Conservation (phyloP, 1,139 yeast species). For the Saccharomyces hybrid region DNA sequence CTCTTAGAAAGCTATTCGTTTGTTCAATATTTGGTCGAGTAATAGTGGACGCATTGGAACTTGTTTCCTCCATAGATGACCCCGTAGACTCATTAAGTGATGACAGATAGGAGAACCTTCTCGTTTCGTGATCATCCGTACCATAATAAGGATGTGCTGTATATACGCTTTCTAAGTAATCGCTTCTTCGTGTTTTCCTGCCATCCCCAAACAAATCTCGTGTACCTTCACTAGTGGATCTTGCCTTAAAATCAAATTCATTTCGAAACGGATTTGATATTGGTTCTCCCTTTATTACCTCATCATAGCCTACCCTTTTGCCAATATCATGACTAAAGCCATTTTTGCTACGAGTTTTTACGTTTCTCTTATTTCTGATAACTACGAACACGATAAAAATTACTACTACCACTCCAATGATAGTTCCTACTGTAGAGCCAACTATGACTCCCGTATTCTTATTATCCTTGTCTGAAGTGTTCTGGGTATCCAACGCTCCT, state of each 20-base stretch:
- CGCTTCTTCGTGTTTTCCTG: neutral
- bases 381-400: constrained; percentile 2
- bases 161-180: neutral
- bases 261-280: constrained; percentile 6
- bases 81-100: neutral
- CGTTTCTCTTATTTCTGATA: neutral
- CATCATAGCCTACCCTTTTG: constrained; percentile 1
- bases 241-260: constrained; percentile 9
- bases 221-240: neutral
- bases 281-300: neutral
- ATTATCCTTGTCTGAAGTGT: neutral
- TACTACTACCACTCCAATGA: neutral
- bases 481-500: constrained; percentile 5
- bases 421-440: constrained; percentile 6
- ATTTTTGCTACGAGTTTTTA: neutral
- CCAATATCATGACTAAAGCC: constrained; percentile 2
- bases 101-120: neutral
- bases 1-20: neutral
- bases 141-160: neutral
- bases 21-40: neutral
- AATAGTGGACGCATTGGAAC: neutral
- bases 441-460: constrained; percentile 7
- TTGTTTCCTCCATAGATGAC: neutral
- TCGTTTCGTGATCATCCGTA: neutral
- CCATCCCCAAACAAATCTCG: neutral